Evolutionary conservation across 805 yeast genomes (phyloP).

Genomic region (Saturnispora zaruensis): DNA sequence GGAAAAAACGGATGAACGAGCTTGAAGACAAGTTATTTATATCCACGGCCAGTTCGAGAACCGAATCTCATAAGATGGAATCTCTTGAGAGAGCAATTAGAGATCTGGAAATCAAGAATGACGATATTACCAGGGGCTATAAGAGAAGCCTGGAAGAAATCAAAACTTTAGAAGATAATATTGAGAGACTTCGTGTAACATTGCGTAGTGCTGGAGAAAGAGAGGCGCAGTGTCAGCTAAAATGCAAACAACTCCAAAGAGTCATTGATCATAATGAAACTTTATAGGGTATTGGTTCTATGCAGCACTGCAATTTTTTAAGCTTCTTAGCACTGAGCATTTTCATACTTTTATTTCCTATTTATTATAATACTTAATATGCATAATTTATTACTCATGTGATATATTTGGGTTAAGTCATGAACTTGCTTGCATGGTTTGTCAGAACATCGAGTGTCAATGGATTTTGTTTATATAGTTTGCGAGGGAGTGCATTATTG

Average conservation of each 20-base stretch:
- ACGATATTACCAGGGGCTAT: conserved; percentile 42
- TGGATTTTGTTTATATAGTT: too few relatives aligned
- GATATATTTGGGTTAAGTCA: too few relatives aligned
- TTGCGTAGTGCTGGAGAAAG: conserved; percentile 35
- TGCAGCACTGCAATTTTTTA: too few relatives aligned
- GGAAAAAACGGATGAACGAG: conserved; percentile 48
- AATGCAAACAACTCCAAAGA: conserved; percentile 44
- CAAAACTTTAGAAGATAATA: conserved; percentile 43
- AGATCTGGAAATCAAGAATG: conserved; percentile 44
- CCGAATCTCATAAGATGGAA: conserved; percentile 42
- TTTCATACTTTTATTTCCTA: too few relatives aligned
- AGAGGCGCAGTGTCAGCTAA: conserved; percentile 37
- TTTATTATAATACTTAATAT: too few relatives aligned
- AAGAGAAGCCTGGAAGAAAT: conserved; percentile 52
- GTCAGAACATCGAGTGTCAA: too few relatives aligned
- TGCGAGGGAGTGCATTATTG: too few relatives aligned
- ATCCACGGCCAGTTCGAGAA: conserved; percentile 40
- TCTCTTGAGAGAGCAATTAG: conserved; percentile 44
- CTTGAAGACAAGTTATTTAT: conserved; percentile 43
- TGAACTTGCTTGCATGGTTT: too few relatives aligned
- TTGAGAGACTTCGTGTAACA: conserved; percentile 37
- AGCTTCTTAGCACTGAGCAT: too few relatives aligned
- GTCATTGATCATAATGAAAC: neutral
- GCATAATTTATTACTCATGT: too few relatives aligned
- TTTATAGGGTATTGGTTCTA: neutral